Evolutionary conservation across 257 asterid species (phyloP), one percentile per base, ranked within the genome.

Genomic region (Forsythia viridissima): DNA sequence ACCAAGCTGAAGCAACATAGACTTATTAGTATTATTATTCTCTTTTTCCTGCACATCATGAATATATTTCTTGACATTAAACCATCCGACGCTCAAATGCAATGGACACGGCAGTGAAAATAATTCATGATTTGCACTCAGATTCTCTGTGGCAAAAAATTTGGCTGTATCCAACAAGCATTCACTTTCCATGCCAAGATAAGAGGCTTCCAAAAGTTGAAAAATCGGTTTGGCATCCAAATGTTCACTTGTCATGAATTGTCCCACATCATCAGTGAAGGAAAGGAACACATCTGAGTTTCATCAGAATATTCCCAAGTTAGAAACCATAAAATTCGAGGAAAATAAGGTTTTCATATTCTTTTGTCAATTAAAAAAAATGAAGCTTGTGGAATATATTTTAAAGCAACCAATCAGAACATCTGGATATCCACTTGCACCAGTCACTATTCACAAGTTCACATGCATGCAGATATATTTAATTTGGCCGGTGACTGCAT

Each of bases 61-160:
- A 9, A 88, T 78, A 51, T 87, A 61, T 79, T 77, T 80, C 83
- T 80, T 88, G 57, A 83, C 89, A 30, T 80, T 80, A 63, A 78
- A 91, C 97, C 97, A 91, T 24, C 42, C 72, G 52, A 86, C 90
- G 48, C 85, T 84, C 88, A 85, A 78, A 34, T 88, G 89, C 65
- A 48, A 48, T 40, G 93, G 91, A 76, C 72, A 72, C 20, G 74
- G 75, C 73, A 36, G 2, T 3, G 81, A 52, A 61, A 72, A 7
- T 6, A 16, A 11, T 0, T 16, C 40, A 34, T 16, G 6, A 8
- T 51, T 55, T 12, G 75, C 30, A 12, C 24, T 42, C 41, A 86
- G 76, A 12, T 38, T 37, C 15, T 76, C 6, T 1, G 7, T 1
- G 18, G 77, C 48, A 12, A 82, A 80, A 55, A 76, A 30, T 75